Evolutionary conservation across 2,329 filamentous ascomycete species (phyloP).

Genomic region (Ophiostoma triangulosporum): DNA sequence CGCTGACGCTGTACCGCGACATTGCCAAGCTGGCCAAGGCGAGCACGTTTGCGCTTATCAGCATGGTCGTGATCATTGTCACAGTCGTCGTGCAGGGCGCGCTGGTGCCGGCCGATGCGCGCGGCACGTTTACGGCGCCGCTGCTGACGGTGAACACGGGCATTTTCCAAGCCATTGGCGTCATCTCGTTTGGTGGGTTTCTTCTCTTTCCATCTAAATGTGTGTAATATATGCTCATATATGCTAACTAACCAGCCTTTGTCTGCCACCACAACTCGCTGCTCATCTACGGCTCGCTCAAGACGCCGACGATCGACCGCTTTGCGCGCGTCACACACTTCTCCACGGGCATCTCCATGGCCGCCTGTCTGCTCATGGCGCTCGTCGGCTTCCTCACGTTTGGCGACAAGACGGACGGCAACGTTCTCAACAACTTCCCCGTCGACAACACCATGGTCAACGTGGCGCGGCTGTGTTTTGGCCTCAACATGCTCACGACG

Average conservation of each 20-base stretch:
- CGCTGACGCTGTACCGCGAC: slow-evolving; percentile 84
- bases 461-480: slow-evolving; percentile 86
- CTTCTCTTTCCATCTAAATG: neutral
- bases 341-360: slow-evolving; percentile 76
- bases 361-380: slow-evolving; percentile 84
- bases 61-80: slow-evolving; percentile 80
- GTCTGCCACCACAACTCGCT: slow-evolving; percentile 88
- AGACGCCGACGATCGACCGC: slow-evolving; percentile 87
- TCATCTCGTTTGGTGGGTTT: slow-evolving; percentile 82
- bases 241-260: slow-evolving; percentile 32
- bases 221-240: neutral
- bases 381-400: slow-evolving; percentile 85
- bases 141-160: slow-evolving; percentile 71
- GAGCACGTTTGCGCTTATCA: slow-evolving; percentile 80
- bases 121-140: slow-evolving; percentile 56
- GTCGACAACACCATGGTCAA: slow-evolving; percentile 86
- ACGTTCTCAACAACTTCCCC: slow-evolving; percentile 96
- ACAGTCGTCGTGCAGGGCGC: slow-evolving; percentile 79
- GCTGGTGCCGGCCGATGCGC: slow-evolving; percentile 55
- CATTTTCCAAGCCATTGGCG: slow-evolving; percentile 89
- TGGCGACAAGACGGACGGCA: slow-evolving; percentile 80
- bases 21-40: slow-evolving; percentile 98
- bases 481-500: slow-evolving; percentile 96
- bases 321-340: slow-evolving; percentile 90
- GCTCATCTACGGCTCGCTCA: slow-evolving; percentile 89